Evolutionary conservation across 495 filamentous ascomycete species (phyloP).

Genomic region (Penicillium simplicissimum): DNA sequence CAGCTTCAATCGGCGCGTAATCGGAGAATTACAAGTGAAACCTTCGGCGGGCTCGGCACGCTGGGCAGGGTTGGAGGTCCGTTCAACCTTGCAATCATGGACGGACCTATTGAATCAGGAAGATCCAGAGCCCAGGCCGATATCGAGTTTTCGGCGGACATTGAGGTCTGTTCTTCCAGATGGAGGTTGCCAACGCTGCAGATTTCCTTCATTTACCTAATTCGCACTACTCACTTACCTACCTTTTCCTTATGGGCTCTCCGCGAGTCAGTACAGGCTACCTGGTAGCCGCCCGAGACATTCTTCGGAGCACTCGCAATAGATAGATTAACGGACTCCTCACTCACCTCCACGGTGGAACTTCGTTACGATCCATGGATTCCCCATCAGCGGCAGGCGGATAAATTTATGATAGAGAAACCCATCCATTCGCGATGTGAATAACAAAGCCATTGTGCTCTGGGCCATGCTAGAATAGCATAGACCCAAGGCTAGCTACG

Average conservation of each 20-base stretch:
- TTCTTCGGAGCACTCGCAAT: background rate
- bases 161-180: too few relatives aligned
- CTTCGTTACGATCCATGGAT: too few relatives aligned
- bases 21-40: constrained; percentile 30
- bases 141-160: background rate
- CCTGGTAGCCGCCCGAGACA: background rate
- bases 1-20: constrained; percentile 12
- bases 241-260: background rate
- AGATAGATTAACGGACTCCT: background rate
- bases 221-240: background rate
- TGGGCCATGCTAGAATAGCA: background rate
- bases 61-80: constrained; percentile 7
- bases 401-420: too few relatives aligned
- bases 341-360: background rate
- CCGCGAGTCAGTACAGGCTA: background rate
- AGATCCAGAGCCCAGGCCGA: background rate
- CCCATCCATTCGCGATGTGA: too few relatives aligned
- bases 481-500: background rate
- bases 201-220: background rate
- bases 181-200: too few relatives aligned
- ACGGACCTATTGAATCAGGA: too few relatives aligned
- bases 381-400: too few relatives aligned
- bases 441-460: background rate
- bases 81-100: background rate
- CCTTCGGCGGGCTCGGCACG: constrained; percentile 19